phyloP scores from a whole-genome alignment of 805 yeast genomes.

The Myxozyma kluyveri region DNA sequence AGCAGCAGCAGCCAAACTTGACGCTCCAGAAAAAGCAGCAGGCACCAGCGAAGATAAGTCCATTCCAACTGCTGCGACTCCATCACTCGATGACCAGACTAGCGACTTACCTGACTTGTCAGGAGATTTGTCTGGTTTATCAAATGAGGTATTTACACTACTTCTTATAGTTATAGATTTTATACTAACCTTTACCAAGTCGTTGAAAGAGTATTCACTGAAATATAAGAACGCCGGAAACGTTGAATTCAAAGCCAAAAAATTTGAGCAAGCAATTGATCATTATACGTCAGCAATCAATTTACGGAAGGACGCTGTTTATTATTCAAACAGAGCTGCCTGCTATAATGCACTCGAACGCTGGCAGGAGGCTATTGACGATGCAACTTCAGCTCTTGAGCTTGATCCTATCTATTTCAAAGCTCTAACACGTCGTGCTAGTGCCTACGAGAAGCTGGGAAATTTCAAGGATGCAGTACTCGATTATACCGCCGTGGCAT shows the following conservation, averaged over 20 bases:
- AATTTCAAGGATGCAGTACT: slow-evolving; percentile 79
- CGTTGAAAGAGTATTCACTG: slow-evolving; percentile 54
- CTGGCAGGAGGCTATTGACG: slow-evolving; percentile 80
- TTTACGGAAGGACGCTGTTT: slow-evolving; percentile 74
- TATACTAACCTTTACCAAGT: slow-evolving; percentile 1
- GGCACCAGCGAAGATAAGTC: slow-evolving; percentile 3
- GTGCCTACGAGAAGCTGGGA: slow-evolving; percentile 81
- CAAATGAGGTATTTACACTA: slow-evolving; percentile 33
- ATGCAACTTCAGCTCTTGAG: slow-evolving; percentile 79
- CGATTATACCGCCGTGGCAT: slow-evolving; percentile 85
- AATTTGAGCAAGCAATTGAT: slow-evolving; percentile 71
- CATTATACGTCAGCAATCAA: slow-evolving; percentile 75
- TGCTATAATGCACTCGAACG: slow-evolving; percentile 82
- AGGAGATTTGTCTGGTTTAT: slow-evolving; percentile 44
- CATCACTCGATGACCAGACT: not conserved
- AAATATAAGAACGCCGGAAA: slow-evolving; percentile 90
- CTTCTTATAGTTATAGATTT: not conserved
- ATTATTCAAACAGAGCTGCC: slow-evolving; percentile 93
- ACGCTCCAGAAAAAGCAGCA: slow-evolving; percentile 6
- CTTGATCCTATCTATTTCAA: slow-evolving; percentile 87
- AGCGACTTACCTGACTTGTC: slow-evolving; percentile 17
- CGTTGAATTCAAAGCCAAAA: slow-evolving; percentile 64
- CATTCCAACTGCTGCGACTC: not conserved
- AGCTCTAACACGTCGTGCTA: slow-evolving; percentile 89
- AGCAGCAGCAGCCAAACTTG: too few species aligned